Base-by-base conservation (phyloP, 2,329 filamentous ascomycete genomes). In the Pseudopyrenochaeta lycopersici region DNA sequence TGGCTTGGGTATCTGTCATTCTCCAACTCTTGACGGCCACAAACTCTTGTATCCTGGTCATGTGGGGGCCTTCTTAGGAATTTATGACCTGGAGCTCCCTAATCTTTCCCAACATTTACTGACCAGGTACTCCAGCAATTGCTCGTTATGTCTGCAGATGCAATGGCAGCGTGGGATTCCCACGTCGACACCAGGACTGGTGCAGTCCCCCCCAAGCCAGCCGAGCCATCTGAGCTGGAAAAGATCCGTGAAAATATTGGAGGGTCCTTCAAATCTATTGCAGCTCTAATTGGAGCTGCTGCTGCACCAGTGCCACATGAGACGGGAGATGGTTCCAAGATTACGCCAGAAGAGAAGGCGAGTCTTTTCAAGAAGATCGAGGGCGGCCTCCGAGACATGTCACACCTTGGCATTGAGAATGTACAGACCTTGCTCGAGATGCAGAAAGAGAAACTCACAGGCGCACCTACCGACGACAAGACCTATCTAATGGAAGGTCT, bases 401-500 rank as follows among this genome's bases (percentile, higher is more conserved):
- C 63, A 11, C 61, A 73, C 44, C 56, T 77, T 11, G 59, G 65
- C 4, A 62, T 75, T 40, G 62, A 67, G 9, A 72, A 78, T 45
- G 50, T 77, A 12, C 66, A 76, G 42, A 75, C 76, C 1, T 55
- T 80, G 40, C 62, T 76, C 17, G 62, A 77, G 2, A 68, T 77
- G 1, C 66, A 71, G 31, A 67, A 71, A 38, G 54, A 74, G 38
- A 74, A 73, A 46, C 63, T 73, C 50, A 79, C 80, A n/a, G 83
- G 84, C 2, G 76, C 84, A 36, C 80, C 81, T 7, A 73, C 85
- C 14, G 79, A 90, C 63, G 88, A 90, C 65, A 87, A 84, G 67
- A 81, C 81, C 1, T 86, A 86, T 64, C 74, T 85, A 11, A 87
- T 87, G 84, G 85, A 88, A 65, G 76, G 79, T 20, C 68, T 87